Conservation (phyloP, 352 stramenopile genomes). For the Phytophthora agathidicida region DNA sequence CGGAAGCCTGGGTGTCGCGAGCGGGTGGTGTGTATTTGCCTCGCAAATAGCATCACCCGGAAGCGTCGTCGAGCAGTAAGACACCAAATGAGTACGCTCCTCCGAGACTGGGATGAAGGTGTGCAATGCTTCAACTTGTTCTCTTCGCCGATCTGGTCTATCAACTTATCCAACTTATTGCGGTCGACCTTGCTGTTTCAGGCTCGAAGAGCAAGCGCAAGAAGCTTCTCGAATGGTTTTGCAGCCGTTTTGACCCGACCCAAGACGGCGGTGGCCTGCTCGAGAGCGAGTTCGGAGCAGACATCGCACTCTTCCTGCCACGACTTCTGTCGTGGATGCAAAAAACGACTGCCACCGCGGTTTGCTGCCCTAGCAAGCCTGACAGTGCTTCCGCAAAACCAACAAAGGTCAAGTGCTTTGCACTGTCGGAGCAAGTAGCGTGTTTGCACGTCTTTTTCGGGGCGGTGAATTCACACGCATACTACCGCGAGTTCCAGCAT, state of each 20-base stretch:
- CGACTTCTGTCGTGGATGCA: constrained; percentile 75
- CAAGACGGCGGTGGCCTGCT: constrained; percentile 31
- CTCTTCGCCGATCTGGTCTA: not conserved
- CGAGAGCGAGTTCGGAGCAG: constrained; percentile 47
- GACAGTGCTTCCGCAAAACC: not conserved
- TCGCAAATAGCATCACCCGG: constrained; percentile 33
- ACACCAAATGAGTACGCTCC: constrained; percentile 41
- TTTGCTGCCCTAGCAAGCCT: constrained; percentile 9
- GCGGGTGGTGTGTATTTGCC: constrained; percentile 83
- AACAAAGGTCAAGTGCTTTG: constrained; percentile 23
- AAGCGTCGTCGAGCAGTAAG: constrained; percentile 16
- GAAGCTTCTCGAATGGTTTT: constrained; percentile 62
- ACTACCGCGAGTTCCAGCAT: constrained; percentile 62
- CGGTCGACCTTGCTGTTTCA: constrained; percentile 22
- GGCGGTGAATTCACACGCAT: constrained; percentile 38
- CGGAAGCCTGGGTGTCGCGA: constrained; percentile 75
- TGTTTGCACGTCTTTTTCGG: constrained; percentile 60
- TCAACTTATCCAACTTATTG: not conserved
- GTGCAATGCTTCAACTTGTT: no score
- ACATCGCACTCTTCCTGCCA: constrained; percentile 62
- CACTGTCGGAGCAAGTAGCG: constrained; percentile 53
- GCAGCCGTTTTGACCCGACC: constrained; percentile 26
- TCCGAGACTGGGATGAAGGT: constrained; percentile 80
- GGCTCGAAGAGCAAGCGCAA: constrained; percentile 57
- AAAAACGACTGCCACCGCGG: constrained; percentile 32